Base-by-base conservation (phyloP, 345 rosid genomes). In the Eucalyptus erythrocorys region DNA sequence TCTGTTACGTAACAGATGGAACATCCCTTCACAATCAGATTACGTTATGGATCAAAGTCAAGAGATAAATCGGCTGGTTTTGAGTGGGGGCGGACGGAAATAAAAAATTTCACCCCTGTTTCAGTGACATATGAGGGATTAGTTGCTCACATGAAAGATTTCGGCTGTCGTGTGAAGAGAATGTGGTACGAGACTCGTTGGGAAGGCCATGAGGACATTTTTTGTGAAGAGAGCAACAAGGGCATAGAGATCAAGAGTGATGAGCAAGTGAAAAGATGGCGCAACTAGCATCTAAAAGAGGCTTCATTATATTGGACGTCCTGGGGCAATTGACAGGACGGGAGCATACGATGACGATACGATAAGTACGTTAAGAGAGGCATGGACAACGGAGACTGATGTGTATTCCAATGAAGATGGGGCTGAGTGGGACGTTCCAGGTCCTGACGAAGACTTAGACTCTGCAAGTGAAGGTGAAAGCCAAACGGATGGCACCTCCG, bases 61-160 rank as follows among this genome's bases (percentile, higher is more conserved):
- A 53, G 10, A 21, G 24, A 51, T 17, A 14, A 14, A 17, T 17
- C 57, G 24, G 10, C 10, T 51, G 0, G 21, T 8, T 51, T 16
- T 6, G 8, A 5, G 21, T 51, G 8, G 55, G 0, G 22, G 55
- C 1, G 0, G 55, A 51, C 2, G 55, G 55, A 51, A 51, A 51
- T 7, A 10, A 51, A 51, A 51, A 7, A 7, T 51, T 6, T 51
- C 57, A 51, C 57, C 26, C 57, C 26, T 19, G 24, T 19, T 51
- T 51, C 57, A 51, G 57, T 51, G 57, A 51, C 57, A 51, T 51
- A 51, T 51, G 2, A 51, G 57, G 57, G 24, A 51, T 51, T 21
- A 21, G 19, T 51, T 19, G 9, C 26, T 51, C 19, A 9, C 57
- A 7, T 51, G 57, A 19, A 51, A 51, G 26, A 7, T 51, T 51